Evolutionary conservation across 768 basidiomycete genomes (phyloP), one percentile per base, ranked within the genome.

Genomic region (Collybia nuda): DNA sequence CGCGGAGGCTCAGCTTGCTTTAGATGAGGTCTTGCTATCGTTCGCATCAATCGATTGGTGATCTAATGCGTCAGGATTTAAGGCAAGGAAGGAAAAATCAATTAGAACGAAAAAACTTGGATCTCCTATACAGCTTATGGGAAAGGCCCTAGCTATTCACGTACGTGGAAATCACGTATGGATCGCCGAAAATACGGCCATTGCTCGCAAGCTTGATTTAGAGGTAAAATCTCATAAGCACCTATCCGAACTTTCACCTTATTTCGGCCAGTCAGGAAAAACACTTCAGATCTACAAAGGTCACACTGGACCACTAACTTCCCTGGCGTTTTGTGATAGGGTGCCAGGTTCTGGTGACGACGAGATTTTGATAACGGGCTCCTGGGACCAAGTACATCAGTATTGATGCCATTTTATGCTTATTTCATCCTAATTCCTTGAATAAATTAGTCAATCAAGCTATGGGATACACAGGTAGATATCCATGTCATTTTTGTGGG

Each of bases 231-330:
- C 12, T 5, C 32, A 14, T 11, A 5, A 11, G 32, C 12, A 11
- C 12, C 32, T 32, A 11, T 11, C 9, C 2, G 32, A 11, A 11
- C 2, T 6, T 11, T 11, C 9, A 32, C 9, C 9, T 32, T 3
- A 12, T 35, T 50, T 47, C 26, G 54, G 47, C 44, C 60, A 98
- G 95, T 83, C 88, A 21, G 92, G 93, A 48, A 88, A 85, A 66
- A 89, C 86, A 1, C 62, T 83, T 42, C 84, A 86, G 60, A 65
- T 88, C 15, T 94, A 82, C 70, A 83, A 76, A 59, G 94, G 93
- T 0, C 96, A 99, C 63, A 81, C 78, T 2, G 96, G 89, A 5
- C 96, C 96, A 28, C 91, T 95, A 42, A 95, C 95, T 2, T 83
- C 79, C 28, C 70, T 99, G 26, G 83, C 84, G 5, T 87, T 98